Base-by-base conservation (phyloP, 2,329 filamentous ascomycete species). In the Ceratocystis papillata region DNA sequence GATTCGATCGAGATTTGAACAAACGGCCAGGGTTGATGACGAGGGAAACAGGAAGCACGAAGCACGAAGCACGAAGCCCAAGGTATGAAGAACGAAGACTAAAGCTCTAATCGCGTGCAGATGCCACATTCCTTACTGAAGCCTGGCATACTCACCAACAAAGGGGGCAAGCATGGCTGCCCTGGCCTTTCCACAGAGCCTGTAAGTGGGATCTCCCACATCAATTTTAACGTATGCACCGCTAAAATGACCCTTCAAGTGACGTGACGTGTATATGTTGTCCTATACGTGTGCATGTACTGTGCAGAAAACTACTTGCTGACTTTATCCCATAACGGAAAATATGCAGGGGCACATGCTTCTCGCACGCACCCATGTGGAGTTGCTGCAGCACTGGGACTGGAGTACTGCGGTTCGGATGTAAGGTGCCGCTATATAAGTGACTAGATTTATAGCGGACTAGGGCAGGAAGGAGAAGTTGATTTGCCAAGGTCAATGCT, bases 401-500 rank as follows among this genome's bases (percentile, higher is more conserved):
- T 48, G 46, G 46, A 22, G 46, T 48, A 25, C 37, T 41, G 37
- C 37, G 48, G 48, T 22, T 53, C 20, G 20, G 22, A 53, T 25
- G 48, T 53, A 53, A 53, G 48, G 48, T 53, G 48, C 48, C 22
- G 22, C 12, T 53, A 10, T 28, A 53, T 53, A 53, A 53, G 22
- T 53, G 48, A 53, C 8, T 53, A 15, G 22, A 4, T 53, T 53
- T 28, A 25, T 53, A 53, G 22, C 15, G 48, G 48, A 25, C 25
- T 53, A 53, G 22, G 22, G 15, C 20, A 53, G 55, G 5, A 59
- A n/a, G 30, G 12, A 4, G 28, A n/a, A 8, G 5, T 7, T 37
- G 55, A 59, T 59, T 59, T 59, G 55, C 55, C 5, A 59, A 59
- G 55, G 28, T n/a, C 55, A 30, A 59, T 59, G 55, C 28, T 33